Evolutionary conservation across 352 stramenopile genomes (phyloP), one percentile per base, ranked within the genome.

Genomic region (Plasmopara viticola): DNA sequence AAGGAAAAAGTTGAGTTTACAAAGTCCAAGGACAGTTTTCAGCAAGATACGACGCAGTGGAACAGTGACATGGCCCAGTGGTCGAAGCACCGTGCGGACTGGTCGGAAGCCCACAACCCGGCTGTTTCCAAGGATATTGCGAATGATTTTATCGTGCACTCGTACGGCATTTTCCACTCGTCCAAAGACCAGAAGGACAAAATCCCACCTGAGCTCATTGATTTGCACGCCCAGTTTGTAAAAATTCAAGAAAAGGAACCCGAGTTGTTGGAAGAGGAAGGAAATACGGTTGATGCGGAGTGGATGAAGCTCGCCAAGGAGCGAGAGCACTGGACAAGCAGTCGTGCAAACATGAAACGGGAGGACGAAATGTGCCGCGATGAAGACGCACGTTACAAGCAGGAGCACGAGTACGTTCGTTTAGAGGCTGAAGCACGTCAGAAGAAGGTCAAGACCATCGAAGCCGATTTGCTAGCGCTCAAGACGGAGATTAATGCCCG

Each of bases 291-390:
- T 14, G 81, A 94, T 42, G 84, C 90, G 31, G 84, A 94, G 59
- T 94, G 84, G 84, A 94, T 87, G 73, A 90, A 94, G 68, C 61
- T 94, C 15, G 79, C 78, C 15, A 94, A 94, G 70, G 84, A 94
- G 55, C 84, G 84, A 40, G 84, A 94, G 67, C 82, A 94, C 73
- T 94, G 84, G 84, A 89, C 84, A 4, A 86, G 78, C 47, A 85
- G 84, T 58, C 84, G 84, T 45, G 76, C 84, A 5, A 90, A 91
- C 70, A 94, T 94, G 84, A 94, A 94, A 71, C 76, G 81, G 18
- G 84, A 94, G 56, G 84, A 94, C 44, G 79, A 91, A 40, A 88
- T 91, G 78, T 94, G 84, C 66, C 67, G 67, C 30, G 84, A 94
- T 48, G 84, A 94, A 52, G 84, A 94, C 56, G 53, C 72, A 17